These are phyloP conservation scores for Arthrocladium fulminans DNA, from an alignment of 2,329 filamentous ascomycete species.

Conservation along the genomic window DNA sequence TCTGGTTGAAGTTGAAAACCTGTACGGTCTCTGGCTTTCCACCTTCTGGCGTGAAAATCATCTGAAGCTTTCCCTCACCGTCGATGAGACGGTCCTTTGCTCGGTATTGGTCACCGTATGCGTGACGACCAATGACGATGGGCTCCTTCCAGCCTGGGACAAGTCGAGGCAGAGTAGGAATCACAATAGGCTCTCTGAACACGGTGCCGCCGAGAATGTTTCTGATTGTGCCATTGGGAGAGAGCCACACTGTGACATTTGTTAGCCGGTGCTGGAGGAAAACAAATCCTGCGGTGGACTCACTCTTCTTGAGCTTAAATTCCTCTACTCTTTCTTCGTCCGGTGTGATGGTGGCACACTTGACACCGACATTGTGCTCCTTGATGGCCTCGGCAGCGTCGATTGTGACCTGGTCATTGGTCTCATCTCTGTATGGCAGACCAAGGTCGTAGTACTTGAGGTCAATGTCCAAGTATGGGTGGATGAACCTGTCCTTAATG, in stretches of 20 bases:
- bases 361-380: conserved; percentile 97
- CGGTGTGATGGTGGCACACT: conserved; percentile 98
- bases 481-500: conserved; percentile 80
- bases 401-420: conserved; percentile 88
- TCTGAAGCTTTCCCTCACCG: conserved; percentile 78
- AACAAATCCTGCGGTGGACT: too few relatives aligned
- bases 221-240: conserved; percentile 80
- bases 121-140: conserved; percentile 97
- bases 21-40: conserved; percentile 76
- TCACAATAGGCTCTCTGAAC: conserved; percentile 98
- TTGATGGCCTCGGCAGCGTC: conserved; percentile 96
- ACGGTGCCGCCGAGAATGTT: conserved; percentile 81
- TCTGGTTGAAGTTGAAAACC: conserved; percentile 80
- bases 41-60: conserved; percentile 81
- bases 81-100: conserved; percentile 83
- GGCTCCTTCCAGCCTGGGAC: conserved; percentile 98
- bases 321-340: conserved; percentile 95
- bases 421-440: conserved; percentile 88
- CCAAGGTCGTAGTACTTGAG: conserved; percentile 97
- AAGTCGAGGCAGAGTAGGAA: conserved; percentile 81
- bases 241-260: conserved; percentile 75
- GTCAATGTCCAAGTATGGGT: conserved; percentile 78
- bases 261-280: conserved; percentile 18
- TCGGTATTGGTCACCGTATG: conserved; percentile 97
- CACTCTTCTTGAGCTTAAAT: conserved; percentile 98